These are phyloP conservation scores for Hirsutella rhossiliensis DNA, from an alignment of 2,329 filamentous ascomycete genomes.

Conservation along the genomic window DNA sequence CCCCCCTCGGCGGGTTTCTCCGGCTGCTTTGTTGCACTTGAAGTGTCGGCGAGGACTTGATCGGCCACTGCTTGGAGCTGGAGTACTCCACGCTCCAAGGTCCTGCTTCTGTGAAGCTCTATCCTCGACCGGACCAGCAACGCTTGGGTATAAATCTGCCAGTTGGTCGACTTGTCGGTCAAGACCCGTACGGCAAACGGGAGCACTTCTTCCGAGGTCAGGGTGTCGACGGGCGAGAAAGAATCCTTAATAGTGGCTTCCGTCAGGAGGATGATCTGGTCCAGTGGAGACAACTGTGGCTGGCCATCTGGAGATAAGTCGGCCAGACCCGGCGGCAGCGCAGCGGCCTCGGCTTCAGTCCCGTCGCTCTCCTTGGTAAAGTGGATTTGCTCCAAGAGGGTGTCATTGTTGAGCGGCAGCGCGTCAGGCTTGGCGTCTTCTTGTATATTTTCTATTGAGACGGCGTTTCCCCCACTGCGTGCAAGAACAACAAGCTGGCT, in stretches of 20 bases:
- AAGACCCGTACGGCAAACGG: conserved; percentile 86
- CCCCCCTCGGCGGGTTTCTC: conserved; percentile 13
- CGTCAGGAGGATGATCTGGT: conserved; percentile 82
- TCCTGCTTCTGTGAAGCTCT: conserved; percentile 76
- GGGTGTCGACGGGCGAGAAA: conserved; percentile 65
- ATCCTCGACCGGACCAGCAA: conserved; percentile 81
- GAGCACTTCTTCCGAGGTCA: conserved; percentile 87
- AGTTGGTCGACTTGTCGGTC: conserved; percentile 82
- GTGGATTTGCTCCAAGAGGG: conserved; percentile 74
- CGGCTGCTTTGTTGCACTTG: conserved; percentile 19
- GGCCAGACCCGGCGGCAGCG: conserved; percentile 48
- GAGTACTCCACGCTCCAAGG: conserved; percentile 76
- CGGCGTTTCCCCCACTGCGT: conserved; percentile 43
- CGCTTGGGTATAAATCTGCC: conserved; percentile 95
- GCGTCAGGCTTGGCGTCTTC: conserved; percentile 44
- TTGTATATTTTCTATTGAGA: conserved; percentile 5
- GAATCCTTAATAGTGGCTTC: conserved; percentile 84
- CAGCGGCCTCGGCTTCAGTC: conserved; percentile 19
- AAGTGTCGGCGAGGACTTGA: conserved; percentile 81
- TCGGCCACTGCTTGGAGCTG: conserved; percentile 94
- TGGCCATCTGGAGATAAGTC: conserved; percentile 66
- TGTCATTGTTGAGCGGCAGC: conserved; percentile 81
- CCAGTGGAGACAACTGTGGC: conserved; percentile 67
- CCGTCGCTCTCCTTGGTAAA: conserved; percentile 49
- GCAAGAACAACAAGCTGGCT: conserved; percentile 89